Evolutionary conservation across 2,329 filamentous ascomycete species (phyloP), one percentile per base, ranked within the genome.

Genomic region (Fusarium torulosum): DNA sequence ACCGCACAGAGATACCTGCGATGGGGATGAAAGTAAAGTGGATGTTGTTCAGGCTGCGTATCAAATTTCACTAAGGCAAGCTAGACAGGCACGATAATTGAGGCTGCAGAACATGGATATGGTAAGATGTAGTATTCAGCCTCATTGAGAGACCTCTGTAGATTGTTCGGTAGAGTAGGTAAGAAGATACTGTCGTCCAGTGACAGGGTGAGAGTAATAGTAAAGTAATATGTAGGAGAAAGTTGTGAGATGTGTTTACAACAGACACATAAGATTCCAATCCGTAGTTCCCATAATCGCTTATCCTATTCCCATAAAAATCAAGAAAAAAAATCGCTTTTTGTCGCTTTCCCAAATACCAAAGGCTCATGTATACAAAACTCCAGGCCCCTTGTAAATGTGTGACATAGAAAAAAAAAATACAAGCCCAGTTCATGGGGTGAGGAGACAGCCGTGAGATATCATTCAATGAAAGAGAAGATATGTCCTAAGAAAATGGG

Each of bases 301-400:
- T 66, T 68, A 51, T 47, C 37, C 60, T 56, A 25, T 35, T 38
- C 40, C 58, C 46, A 31, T 54, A 40, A 59, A 49, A 41, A 19
- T 47, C 40, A 40, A 19, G 38, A 45, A 57, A 58, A 53, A 38
- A 53, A 42, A 43, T 63, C 66, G 66, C 66, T 69, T 69, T 35
- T 66, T 67, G 31, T 61, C 66, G 66, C 62, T 66, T 53, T 66
- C 66, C 66, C 51, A 59, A 52, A 51, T 38, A 40, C 61, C 38
- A 43, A 43, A 62, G 45, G 41, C 66, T 62, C 21, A 41, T 43
- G 41, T 43, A 38, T 23, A 52, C 49, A 62, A 53, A 69, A 67
- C 63, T 70, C 67, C 63, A 58, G 31, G 54, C 44, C 53, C 45
- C 41, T 29, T 47, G 19, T 31, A 44, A 60, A 21, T 69, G 35